Base-by-base conservation (phyloP, 1,139 yeast species). In the Geotrichum fermentans region DNA sequence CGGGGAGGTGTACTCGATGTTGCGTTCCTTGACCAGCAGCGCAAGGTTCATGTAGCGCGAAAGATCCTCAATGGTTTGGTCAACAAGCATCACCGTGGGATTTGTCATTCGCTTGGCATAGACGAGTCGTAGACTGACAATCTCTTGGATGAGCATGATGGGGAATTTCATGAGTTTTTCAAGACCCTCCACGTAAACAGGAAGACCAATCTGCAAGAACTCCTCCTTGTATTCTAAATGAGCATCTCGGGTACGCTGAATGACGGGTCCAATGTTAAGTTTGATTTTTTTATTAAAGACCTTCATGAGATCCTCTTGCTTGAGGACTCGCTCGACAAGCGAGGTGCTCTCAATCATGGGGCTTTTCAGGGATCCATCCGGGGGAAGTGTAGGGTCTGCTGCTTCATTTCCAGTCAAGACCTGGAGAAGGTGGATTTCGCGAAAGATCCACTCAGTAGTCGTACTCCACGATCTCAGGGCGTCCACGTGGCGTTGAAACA, bases 1-100 rank as follows among this genome's bases (percentile, higher is more conserved):
- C 1, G 95, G 88, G 26, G 78, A 75, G 47, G 85, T 76, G 53
- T 84, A 80, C 38, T 82, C 82, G 51, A 74, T 70, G 49, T 82
- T 76, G 1, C 85, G 83, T 55, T 78, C 79, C 62, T 88, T 83
- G 40, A 89, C 80, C 55, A 81, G 86, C 21, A 87, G 73, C 0
- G 96, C 94, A 42, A 89, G 73, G 40, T 80, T 76, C 47, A 90
- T 78, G 62, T 88, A 88, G 1, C 83, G 75, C 56, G 83, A 82
- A 62, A 90, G 83, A 64, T 89, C 96, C 43, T 82, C 92, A 56
- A 92, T 78, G 79, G 88, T 85, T 67, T 90, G 97, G 65, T 92
- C 97, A 56, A 92, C 87, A 83, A 90, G 87, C 90, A 89, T 85
- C 79, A 89, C 79, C 0, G 97, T 89, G 1, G 96, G 96, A 58